phyloP scores from a whole-genome alignment of 306 rosid species.

The Corylus avellana region DNA sequence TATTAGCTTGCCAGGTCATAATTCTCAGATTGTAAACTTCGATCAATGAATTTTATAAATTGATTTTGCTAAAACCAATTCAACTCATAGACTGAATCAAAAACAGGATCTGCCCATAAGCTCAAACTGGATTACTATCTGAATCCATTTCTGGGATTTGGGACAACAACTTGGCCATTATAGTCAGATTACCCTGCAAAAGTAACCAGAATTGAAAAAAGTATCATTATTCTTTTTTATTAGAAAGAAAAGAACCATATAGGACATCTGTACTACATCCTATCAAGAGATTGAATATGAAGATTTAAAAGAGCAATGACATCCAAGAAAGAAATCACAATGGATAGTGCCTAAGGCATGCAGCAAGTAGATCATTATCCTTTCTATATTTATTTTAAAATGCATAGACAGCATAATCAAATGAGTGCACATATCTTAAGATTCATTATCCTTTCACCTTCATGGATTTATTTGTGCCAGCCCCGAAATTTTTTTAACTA shows the following conservation, averaged over 20 bases:
- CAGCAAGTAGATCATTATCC: background rate
- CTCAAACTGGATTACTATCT: background rate
- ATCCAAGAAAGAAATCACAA: background rate
- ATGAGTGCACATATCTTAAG: background rate
- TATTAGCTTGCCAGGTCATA: background rate
- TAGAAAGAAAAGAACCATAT: background rate
- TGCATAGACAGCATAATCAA: background rate
- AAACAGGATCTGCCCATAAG: background rate
- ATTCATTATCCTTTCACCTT: background rate
- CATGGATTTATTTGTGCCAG: slow-evolving; percentile 1
- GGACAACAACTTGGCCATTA: background rate
- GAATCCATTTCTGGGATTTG: background rate
- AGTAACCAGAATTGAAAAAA: background rate
- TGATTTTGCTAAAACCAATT: background rate
- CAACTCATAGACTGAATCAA: background rate
- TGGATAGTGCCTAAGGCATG: background rate
- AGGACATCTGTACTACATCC: background rate
- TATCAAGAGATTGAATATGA: too few species aligned
- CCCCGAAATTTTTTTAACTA: background rate
- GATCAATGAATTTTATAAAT: background rate
- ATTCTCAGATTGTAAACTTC: background rate
- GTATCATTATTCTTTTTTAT: background rate
- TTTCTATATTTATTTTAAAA: background rate
- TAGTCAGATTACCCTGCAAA: background rate
- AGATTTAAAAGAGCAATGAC: background rate